Conservation (phyloP, 2,329 filamentous ascomycete genomes). For the Aureobasidium lini region DNA sequence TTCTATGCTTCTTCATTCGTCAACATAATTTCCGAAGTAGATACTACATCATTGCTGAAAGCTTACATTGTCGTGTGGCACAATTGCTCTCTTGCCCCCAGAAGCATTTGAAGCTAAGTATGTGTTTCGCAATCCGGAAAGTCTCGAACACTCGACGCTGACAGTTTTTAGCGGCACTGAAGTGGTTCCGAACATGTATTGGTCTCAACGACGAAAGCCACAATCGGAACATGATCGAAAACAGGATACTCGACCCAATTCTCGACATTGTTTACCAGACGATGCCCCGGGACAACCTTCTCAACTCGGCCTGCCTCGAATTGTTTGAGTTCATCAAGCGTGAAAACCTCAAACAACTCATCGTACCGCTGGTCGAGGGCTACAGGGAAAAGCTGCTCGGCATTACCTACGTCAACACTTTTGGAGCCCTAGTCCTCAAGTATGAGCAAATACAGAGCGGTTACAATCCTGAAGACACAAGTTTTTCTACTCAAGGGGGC, state of each 20-base stretch:
- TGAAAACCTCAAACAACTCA: slow-evolving; percentile 71
- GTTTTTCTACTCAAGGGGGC: slow-evolving; percentile 64
- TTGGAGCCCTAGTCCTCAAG: slow-evolving; percentile 64
- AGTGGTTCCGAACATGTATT: slow-evolving; percentile 85
- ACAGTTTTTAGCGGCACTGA: slow-evolving; percentile 62
- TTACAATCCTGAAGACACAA: slow-evolving; percentile 50
- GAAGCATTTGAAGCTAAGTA: slow-evolving; percentile 87
- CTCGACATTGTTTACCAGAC: slow-evolving; percentile 76
- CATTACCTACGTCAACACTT: slow-evolving; percentile 79
- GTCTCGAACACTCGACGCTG: background rate
- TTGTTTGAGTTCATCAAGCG: slow-evolving; percentile 82
- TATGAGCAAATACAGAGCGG: slow-evolving; percentile 72
- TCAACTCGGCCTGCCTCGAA: slow-evolving; percentile 90
- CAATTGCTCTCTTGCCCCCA: slow-evolving; percentile 77
- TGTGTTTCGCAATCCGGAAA: slow-evolving; percentile 31
- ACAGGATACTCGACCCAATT: slow-evolving; percentile 75
- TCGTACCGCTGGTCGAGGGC: slow-evolving; percentile 76
- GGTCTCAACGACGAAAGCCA: slow-evolving; percentile 87
- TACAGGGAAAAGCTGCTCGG: slow-evolving; percentile 69
- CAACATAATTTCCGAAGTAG: slow-evolving; percentile 83
- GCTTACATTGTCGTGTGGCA: slow-evolving; percentile 68
- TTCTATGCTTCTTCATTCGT: slow-evolving; percentile 87
- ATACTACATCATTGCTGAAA: slow-evolving; percentile 75
- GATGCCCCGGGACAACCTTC: slow-evolving; percentile 83
- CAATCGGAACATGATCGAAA: slow-evolving; percentile 72